These are phyloP conservation scores for Volutella citrinella DNA, from an alignment of 2,329 filamentous ascomycete genomes.

Conservation along the genomic window DNA sequence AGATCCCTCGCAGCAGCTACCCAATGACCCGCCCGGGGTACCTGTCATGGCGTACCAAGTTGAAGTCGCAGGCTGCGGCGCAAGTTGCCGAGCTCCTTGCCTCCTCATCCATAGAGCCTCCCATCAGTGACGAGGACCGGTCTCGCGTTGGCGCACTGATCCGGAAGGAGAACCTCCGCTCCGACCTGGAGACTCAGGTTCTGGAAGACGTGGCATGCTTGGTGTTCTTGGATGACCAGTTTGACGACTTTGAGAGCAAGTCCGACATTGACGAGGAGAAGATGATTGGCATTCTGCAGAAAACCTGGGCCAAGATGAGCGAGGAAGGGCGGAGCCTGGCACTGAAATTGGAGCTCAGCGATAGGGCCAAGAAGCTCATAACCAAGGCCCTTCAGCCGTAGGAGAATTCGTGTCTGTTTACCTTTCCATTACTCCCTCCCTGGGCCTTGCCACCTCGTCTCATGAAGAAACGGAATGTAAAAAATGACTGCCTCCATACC, in stretches of 20 bases:
- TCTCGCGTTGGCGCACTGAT: slow-evolving; percentile 68
- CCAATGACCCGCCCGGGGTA: slow-evolving; percentile 75
- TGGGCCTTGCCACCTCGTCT: neutral
- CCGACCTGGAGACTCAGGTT: slow-evolving; percentile 62
- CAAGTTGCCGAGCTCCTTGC: slow-evolving; percentile 54
- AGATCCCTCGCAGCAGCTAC: slow-evolving; percentile 70
- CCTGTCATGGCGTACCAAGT: slow-evolving; percentile 72
- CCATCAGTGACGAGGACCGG: slow-evolving; percentile 48
- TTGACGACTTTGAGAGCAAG: slow-evolving; percentile 72
- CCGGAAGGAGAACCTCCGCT: slow-evolving; percentile 70
- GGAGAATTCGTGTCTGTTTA: neutral
- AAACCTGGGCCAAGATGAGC: slow-evolving; percentile 78
- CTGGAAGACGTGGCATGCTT: slow-evolving; percentile 85
- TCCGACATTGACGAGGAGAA: slow-evolving; percentile 71
- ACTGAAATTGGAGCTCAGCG: slow-evolving; percentile 62
- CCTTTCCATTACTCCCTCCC: neutral
- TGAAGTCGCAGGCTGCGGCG: slow-evolving; percentile 62
- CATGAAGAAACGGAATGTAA: no score
- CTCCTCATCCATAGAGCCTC: slow-evolving; percentile 32
- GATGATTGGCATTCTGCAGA: slow-evolving; percentile 65
- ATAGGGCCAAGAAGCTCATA: slow-evolving; percentile 59
- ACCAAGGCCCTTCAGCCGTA: slow-evolving; percentile 53
- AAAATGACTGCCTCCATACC: no score
- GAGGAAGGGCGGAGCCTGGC: slow-evolving; percentile 60
- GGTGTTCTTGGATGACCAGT: slow-evolving; percentile 84